Evolutionary conservation across 441 rosid genomes (phyloP), one percentile per base, ranked within the genome.

Genomic region (Mallotus repandus): DNA sequence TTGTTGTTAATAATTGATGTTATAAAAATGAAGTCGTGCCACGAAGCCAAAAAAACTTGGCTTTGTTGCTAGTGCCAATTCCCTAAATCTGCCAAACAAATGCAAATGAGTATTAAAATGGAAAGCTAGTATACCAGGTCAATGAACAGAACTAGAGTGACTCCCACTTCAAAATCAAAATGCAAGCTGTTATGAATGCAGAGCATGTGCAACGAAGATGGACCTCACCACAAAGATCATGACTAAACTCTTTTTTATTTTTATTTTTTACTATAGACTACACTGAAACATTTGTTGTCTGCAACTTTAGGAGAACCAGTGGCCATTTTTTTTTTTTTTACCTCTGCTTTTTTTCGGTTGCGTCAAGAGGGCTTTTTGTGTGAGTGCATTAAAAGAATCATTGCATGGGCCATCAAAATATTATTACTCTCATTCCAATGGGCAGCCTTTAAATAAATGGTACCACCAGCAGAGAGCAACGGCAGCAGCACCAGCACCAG

Each of bases 151-250:
- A 54, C 25, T 15, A 61, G 68, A 32, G 62, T 45, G 69, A 65
- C 45, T 45, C 65, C 76, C 70, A 72, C 75, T 56, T 43, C 46
- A 46, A 25, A 56, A 65, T 43, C 41, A 9, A 14, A 60, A 46
- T 35, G 19, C 19, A n/a, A 59, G 64, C 29, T 25, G 1, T 25
- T 25, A 25, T 25, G 67, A 83, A 83, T 83, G 88, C 85, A 59
- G 66, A 25, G 76, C 85, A 77, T 83, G 85, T 83, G 87, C 80
- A 75, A 71, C 12, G 46, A 63, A 21, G 76, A 78, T 52, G 76
- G 74, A 75, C 78, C 77, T 72, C 77, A 25, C 29, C 1, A 25
- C 29, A 25, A 25, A 25, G 29, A 25, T 25, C 29, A 52, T 55
- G 38, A 66, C 0, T 64, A 9, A 19, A 13, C 53, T 53, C 32